Base-by-base conservation (phyloP, 2,329 filamentous ascomycete species). In the Paracamarosporium sp. region DNA sequence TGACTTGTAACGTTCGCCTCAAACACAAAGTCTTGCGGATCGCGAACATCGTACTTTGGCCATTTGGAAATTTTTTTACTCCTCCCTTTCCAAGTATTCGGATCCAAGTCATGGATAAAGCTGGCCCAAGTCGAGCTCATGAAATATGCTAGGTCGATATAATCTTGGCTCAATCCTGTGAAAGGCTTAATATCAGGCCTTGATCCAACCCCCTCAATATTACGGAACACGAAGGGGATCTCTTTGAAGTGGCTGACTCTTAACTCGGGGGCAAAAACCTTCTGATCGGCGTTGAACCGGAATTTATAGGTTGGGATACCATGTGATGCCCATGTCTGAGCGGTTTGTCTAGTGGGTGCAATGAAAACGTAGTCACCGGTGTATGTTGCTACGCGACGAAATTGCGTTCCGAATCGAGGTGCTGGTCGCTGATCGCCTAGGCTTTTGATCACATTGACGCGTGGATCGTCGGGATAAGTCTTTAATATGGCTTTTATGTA, bases 211-310 rank as follows among this genome's bases (percentile, higher is more conserved):
- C 78, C 78, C 5, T 70, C 41, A 6, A 73, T 63, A 61, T 81
- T 80, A 63, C 76, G 64, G 60, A 80, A 79, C 7, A 79, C 77
- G 55, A 76, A 79, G 0, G 71, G 71, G 0, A 79, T 72, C 63
- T 81, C 78, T 54, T 77, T 76, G 64, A 86, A 86, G 67, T 87
- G 85, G 0, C 78, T 78, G 0, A 80, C 79, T 0, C 80, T 80
- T 0, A 70, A 63, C 3, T 73, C 31, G 63, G 33, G 81, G 78
- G 13, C 78, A 75, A 0, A 79, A 60, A 57, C 52, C 1, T 53
- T 53, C 27, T 52, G 62, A n/a, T 79, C 68, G 12, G 83, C 84
- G 65, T 88, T 85, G 77, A 88, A 88, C 33, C 83, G 81, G 73
- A 86, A 88, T 56, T 80, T 82, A 73, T 85, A 88, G 2, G 82